Percentiles rank a stretch among this genome's conserved stretches.
Evolutionary conservation across 1,284 basidiomycete species (phyloP).

Genomic region (Trichosporon sp.): DNA sequence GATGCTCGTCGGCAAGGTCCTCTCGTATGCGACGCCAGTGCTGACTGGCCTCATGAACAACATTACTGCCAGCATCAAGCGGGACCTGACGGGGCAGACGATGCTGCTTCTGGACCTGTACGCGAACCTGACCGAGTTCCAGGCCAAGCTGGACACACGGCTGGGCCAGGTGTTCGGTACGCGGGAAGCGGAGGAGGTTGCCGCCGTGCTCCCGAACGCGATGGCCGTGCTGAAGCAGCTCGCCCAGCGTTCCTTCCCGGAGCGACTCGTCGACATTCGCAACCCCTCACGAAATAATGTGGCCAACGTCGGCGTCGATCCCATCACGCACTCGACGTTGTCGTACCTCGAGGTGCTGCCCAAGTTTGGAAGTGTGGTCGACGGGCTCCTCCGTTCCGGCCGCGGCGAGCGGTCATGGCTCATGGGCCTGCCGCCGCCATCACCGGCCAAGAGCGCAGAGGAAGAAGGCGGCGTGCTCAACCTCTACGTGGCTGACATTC

Average conservation of each 20-base stretch:
- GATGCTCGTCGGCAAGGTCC: slow-evolving; percentile 38
- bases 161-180: slow-evolving; percentile 34
- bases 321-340: slow-evolving; percentile 50
- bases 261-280: slow-evolving; percentile 53
- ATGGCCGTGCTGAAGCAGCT: slow-evolving; percentile 42
- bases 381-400: slow-evolving; percentile 42
- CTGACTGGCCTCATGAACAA: slow-evolving; percentile 40
- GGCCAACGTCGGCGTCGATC: slow-evolving; percentile 39
- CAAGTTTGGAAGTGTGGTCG: slow-evolving; percentile 44
- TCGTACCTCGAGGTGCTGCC: slow-evolving; percentile 53
- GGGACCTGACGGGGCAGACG: slow-evolving; percentile 44
- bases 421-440: slow-evolving; percentile 54
- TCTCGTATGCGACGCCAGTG: slow-evolving; percentile 35
- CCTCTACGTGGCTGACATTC: slow-evolving; percentile 54
- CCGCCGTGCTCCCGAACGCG: slow-evolving; percentile 31
- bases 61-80: slow-evolving; percentile 47
- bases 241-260: slow-evolving; percentile 53
- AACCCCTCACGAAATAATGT: slow-evolving; percentile 30
- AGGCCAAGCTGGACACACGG: slow-evolving; percentile 41
- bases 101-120: slow-evolving; percentile 54
- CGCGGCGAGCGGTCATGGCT: slow-evolving; percentile 57
- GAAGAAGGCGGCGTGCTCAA: slow-evolving; percentile 54
- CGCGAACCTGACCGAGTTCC: slow-evolving; percentile 38
- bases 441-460: slow-evolving; percentile 39
- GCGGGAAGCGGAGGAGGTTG: slow-evolving; percentile 33